These are phyloP conservation scores for Acanthamoeba culbertsoni DNA, from an alignment of 208 protist species.

Conservation along the genomic window DNA sequence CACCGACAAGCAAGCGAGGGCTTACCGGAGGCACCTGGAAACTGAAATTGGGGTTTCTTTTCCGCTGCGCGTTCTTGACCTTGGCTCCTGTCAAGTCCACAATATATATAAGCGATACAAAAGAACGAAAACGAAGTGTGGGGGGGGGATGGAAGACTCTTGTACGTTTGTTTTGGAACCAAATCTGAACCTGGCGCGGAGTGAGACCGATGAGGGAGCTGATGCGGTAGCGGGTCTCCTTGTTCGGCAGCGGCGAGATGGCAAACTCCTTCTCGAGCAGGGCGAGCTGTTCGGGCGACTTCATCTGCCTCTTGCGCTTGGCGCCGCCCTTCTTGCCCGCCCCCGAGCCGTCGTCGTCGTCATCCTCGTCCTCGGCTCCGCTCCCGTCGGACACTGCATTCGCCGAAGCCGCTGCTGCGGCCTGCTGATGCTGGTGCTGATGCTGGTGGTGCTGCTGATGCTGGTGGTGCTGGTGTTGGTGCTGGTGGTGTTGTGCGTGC, in stretches of 20 bases:
- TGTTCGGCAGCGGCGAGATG: slow-evolving; percentile 56
- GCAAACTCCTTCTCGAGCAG: slow-evolving; percentile 62
- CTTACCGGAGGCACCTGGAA: not conserved
- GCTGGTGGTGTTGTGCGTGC: not conserved
- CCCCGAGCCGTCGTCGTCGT: not conserved
- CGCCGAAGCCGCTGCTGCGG: not conserved
- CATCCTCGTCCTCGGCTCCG: not conserved
- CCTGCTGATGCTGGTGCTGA: not conserved
- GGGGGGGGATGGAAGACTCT: not conserved
- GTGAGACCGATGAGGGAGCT: slow-evolving; percentile 17
- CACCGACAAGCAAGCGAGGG: too few species aligned
- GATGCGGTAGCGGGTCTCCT: slow-evolving; percentile 28
- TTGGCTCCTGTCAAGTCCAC: not conserved
- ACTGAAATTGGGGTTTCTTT: slow-evolving; percentile 33
- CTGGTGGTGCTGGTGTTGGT: not conserved
- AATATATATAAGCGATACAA: not conserved
- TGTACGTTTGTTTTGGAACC: slow-evolving; percentile 59
- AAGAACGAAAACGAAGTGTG: not conserved
- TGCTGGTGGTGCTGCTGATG: not conserved
- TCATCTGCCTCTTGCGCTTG: slow-evolving; percentile 64
- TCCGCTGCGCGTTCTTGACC: slow-evolving; percentile 54
- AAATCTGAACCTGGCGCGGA: slow-evolving; percentile 57
- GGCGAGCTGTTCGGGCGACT: slow-evolving; percentile 38
- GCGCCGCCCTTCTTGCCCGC: not conserved
- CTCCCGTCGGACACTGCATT: not conserved